A percentile compares a stretch with the other conserved stretches of the same genome.
Conservation (phyloP, 2,329 filamentous ascomycete genomes). For the Aspergillus sp. region DNA sequence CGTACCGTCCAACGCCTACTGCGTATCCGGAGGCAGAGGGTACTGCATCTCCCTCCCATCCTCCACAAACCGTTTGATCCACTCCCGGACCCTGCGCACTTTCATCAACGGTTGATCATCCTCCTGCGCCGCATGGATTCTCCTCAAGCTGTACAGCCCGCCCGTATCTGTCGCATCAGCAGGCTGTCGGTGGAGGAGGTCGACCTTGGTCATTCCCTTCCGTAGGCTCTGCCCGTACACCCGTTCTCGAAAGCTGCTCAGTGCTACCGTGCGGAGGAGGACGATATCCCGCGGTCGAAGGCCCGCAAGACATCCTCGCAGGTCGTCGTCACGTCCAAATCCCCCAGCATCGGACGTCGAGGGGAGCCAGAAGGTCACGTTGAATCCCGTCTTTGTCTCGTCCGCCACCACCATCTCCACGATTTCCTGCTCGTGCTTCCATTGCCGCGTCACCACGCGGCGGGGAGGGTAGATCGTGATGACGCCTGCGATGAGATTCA, state of each 20-base stretch:
- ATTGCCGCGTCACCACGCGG: conserved; percentile 53
- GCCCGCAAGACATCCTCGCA: conserved; percentile 33
- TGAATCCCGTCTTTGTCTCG: conserved; percentile 72
- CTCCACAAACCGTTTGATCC: conserved; percentile 63
- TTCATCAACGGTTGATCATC: conserved; percentile 50
- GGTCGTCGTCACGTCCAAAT: conserved; percentile 13
- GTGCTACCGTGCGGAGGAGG: conserved; percentile 66
- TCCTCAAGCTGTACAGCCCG: conserved; percentile 49
- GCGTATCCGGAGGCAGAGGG: conserved; percentile 32
- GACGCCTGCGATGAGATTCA: conserved; percentile 72
- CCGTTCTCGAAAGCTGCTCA: conserved; percentile 63
- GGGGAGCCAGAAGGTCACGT: conserved; percentile 73
- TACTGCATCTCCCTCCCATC: conserved; percentile 17
- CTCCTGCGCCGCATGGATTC: conserved; percentile 30
- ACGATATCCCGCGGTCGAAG: conserved; percentile 67
- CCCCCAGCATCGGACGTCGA: conserved; percentile 18
- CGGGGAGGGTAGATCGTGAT: conserved; percentile 62
- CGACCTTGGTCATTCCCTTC: conserved; percentile 58
- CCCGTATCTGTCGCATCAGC: conserved; percentile 44
- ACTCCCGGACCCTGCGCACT: conserved; percentile 59
- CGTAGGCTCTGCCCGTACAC: conserved; percentile 81
- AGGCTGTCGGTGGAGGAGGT: conserved; percentile 53
- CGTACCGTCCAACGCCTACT: conserved; percentile 6
- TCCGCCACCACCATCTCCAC: conserved; percentile 76
- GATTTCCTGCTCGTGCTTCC: conserved; percentile 49